phyloP scores from a whole-genome alignment of 176 grass and related monocot genomes.

The Phoenix dactylifera region DNA sequence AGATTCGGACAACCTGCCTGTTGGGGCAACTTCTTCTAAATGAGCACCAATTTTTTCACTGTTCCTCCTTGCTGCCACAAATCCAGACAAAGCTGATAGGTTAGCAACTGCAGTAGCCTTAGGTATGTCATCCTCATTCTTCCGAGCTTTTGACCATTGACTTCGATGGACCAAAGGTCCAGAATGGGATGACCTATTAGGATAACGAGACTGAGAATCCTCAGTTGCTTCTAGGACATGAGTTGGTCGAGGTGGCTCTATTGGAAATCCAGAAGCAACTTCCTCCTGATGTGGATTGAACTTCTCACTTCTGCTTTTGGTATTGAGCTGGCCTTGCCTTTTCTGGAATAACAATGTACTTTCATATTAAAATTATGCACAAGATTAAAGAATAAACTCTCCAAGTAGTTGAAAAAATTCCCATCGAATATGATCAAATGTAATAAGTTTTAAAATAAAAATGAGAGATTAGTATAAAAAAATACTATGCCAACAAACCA shows the following conservation, averaged over 20 bases:
- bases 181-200: slow-evolving; percentile 65
- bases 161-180: slow-evolving; percentile 74
- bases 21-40: slow-evolving; percentile 36
- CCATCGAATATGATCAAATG: too few relatives aligned
- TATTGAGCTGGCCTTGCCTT: slow-evolving; percentile 52
- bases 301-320: slow-evolving; percentile 87
- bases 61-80: slow-evolving; percentile 27
- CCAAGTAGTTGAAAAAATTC: too few relatives aligned
- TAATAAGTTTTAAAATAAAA: too few relatives aligned
- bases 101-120: slow-evolving; percentile 26
- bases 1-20: slow-evolving; percentile 58
- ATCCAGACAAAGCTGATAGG: slow-evolving; percentile 20
- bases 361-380: background rate
- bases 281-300: slow-evolving; percentile 79
- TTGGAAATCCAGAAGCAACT: slow-evolving; percentile 78
- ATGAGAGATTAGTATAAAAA: too few relatives aligned
- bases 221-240: slow-evolving; percentile 37
- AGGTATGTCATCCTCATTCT: slow-evolving; percentile 33
- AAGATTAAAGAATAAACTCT: too few relatives aligned
- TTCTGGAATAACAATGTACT: slow-evolving; percentile 36
- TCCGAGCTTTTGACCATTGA: slow-evolving; percentile 36
- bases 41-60: slow-evolving; percentile 18
- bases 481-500: too few relatives aligned
- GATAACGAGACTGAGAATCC: slow-evolving; percentile 29
- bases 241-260: slow-evolving; percentile 57